Evolutionary conservation across 306 rosid genomes (phyloP), one percentile per base, ranked within the genome.

Genomic region (Ziziphus jujuba): DNA sequence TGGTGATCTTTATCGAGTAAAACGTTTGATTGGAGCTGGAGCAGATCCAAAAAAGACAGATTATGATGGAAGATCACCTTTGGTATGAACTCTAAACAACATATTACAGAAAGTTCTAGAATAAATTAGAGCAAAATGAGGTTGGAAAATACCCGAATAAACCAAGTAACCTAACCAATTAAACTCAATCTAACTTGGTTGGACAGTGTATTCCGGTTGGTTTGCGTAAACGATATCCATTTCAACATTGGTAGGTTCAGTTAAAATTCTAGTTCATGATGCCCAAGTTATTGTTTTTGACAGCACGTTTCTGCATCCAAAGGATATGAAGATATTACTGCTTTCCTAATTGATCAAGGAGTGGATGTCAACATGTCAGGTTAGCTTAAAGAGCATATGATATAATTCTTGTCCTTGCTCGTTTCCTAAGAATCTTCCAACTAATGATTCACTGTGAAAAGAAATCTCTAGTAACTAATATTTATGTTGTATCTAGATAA

Each of bases 1-100:
- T 33, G 90, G 87, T 45, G 82, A 87, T 59, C 67, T 66, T 71
- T 67, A 74, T 70, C 59, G 77, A 50, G 61, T 87, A 38, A 87
- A 82, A 72, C 81, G 72, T 72, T 78, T 85, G 73, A 63, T 84
- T 57, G 76, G 72, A 47, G 84, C 86, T 31, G 90, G 95, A 33
- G 90, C 81, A 13, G 83, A 87, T 82, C 86, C 90, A 48, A 82
- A 82, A 21, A 82, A 80, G 65, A 72, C 76, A 61, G 90, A 85
- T 79, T 87, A 87, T 79, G 85, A 85, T 65, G 88, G 87, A 24
- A 76, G 95, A 75, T 82, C 88, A 2, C 85, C 95, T 55, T 80
- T 87, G 90, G 95, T 87, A 80, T 47, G 78, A n/a, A 59, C 6
- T 65, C 15, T 19, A 12, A 40, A 57, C 19, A 4, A 25, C 21